phyloP scores from a whole-genome alignment of 495 filamentous ascomycete genomes.

The Amniculicola lignicola region DNA sequence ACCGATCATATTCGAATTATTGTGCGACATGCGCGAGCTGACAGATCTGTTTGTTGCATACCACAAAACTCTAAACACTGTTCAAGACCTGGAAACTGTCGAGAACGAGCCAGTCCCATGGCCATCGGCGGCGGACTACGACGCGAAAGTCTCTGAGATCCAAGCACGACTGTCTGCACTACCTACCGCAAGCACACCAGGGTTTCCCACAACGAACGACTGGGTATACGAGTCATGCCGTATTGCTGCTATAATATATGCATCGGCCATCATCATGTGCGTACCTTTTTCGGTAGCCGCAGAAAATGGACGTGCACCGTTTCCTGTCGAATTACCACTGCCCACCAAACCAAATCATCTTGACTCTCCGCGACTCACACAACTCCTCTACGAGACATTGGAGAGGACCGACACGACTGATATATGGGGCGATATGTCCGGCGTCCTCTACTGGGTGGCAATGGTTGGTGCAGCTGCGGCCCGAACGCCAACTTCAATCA shows the following conservation, averaged over 20 bases:
- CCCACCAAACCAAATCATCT: neutral
- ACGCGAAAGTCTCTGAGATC: conserved; percentile 12
- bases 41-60: conserved; percentile 19
- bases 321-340: neutral
- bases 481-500: conserved; percentile 4
- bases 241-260: conserved; percentile 29
- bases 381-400: conserved; percentile 17
- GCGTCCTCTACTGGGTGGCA: conserved; percentile 28
- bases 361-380: conserved; percentile 1
- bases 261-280: conserved; percentile 17
- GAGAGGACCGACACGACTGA: conserved; percentile 6
- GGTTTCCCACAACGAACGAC: conserved; percentile 13
- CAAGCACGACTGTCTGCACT: conserved; percentile 6
- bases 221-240: conserved; percentile 31
- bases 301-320: neutral
- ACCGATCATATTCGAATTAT: conserved; percentile 12
- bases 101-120: neutral
- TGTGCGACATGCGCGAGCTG: conserved; percentile 30
- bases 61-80: neutral
- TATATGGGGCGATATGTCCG: conserved; percentile 27
- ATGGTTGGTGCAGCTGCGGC: conserved; percentile 26
- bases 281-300: conserved; percentile 24
- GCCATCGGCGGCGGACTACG: conserved; percentile 7
- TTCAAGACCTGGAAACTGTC: conserved; percentile 2
- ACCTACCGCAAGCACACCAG: conserved; percentile 22